Evolutionary conservation across 176 grass and related monocot genomes (phyloP).

Genomic region (Tuctoria greenei): DNA sequence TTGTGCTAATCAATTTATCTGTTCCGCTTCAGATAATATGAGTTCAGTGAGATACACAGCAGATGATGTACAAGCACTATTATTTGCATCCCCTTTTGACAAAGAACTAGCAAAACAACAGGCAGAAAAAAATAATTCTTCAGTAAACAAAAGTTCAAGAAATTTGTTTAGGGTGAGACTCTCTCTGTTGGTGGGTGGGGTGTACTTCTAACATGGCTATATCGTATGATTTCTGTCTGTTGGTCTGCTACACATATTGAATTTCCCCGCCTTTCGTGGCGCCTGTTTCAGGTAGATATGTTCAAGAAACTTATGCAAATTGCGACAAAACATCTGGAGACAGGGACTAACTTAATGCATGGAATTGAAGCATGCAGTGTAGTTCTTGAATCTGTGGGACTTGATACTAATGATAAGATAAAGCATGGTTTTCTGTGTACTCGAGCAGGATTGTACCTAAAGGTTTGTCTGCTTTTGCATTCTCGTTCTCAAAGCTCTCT

Average conservation of each 20-base stretch:
- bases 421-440: conserved; percentile 77
- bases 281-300: conserved; percentile 71
- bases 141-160: conserved; percentile 45
- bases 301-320: conserved; percentile 68
- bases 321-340: conserved; percentile 59
- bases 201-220: neutral
- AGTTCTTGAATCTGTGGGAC: conserved; percentile 61
- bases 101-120: conserved; percentile 39
- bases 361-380: conserved; percentile 89
- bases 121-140: conserved; percentile 25
- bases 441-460: conserved; percentile 79
- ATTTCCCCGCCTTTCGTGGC: conserved; percentile 44
- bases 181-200: neutral
- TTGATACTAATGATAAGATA: conserved; percentile 47
- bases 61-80: conserved; percentile 54
- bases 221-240: conserved; percentile 13
- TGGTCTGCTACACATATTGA: conserved; percentile 34
- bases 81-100: conserved; percentile 55
- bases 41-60: conserved; percentile 73
- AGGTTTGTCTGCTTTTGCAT: conserved; percentile 58
- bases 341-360: conserved; percentile 46
- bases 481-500: conserved; percentile 22
- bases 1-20: conserved; percentile 22
- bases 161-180: conserved; percentile 55
- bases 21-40: conserved; percentile 54